Percentiles rank a stretch among this genome's conserved stretches.
phyloP scores from a whole-genome alignment of 1,284 basidiomycete species.

The Sporisorium iseilematis-ciliati region DNA sequence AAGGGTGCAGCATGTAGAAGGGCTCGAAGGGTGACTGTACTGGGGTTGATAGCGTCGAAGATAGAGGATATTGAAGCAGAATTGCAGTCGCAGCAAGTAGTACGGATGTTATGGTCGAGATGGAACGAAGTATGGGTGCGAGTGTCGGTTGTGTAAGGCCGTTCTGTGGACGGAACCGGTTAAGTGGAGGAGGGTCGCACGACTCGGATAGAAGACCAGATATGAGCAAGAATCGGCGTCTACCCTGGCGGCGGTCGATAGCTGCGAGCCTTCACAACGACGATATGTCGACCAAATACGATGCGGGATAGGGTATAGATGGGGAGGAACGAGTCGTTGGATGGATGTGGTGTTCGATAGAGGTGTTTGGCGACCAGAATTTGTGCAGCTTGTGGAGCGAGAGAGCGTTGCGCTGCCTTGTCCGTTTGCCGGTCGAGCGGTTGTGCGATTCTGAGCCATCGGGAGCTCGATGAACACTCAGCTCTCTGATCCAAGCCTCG shows the following conservation, averaged over 20 bases:
- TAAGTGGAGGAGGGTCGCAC: slow-evolving; percentile 24
- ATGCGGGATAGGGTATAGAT: slow-evolving; percentile 2
- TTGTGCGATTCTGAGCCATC: slow-evolving; percentile 15
- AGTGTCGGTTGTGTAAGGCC: neutral
- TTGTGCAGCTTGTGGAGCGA: slow-evolving; percentile 12
- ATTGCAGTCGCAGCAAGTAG: no score
- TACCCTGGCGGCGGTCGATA: neutral
- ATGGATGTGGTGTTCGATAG: slow-evolving; percentile 5
- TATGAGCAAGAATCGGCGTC: neutral
- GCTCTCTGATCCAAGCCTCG: slow-evolving; percentile 14
- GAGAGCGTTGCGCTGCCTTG: slow-evolving; percentile 14
- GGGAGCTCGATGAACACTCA: slow-evolving; percentile 24
- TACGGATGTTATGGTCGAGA: no score
- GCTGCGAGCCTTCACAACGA: no score
- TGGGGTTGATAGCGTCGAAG: no score
- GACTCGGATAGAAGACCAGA: slow-evolving; percentile 5
- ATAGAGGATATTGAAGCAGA: no score
- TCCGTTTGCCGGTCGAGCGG: slow-evolving; percentile 18
- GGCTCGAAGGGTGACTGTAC: no score
- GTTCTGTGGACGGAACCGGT: neutral
- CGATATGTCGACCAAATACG: neutral
- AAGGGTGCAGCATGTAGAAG: no score
- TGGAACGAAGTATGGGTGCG: neutral
- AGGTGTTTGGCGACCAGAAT: slow-evolving; percentile 17
- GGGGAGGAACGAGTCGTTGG: neutral